Conservation (phyloP, 352 stramenopile species). For the Phytophthora kernoviae region DNA sequence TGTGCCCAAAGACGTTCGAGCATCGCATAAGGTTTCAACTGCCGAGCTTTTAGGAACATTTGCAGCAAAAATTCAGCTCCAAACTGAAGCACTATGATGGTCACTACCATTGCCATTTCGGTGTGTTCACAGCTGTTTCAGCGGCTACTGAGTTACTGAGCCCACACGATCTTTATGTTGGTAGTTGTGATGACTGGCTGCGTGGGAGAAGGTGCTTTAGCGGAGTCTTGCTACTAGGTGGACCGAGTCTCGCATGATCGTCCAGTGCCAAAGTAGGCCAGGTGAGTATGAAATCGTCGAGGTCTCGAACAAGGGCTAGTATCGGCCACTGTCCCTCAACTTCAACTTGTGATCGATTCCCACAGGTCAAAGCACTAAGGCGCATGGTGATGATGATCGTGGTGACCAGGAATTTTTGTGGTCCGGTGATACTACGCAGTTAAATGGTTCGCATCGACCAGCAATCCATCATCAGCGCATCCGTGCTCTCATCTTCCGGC, state of each 20-base stretch:
- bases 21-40: not conserved
- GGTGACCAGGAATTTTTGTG: conserved; percentile 14
- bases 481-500: not conserved
- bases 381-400: conserved; percentile 18
- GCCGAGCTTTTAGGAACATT: not conserved
- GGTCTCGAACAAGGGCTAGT: not conserved
- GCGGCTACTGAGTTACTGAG: not conserved
- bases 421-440: conserved; percentile 5
- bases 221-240: conserved; percentile 11
- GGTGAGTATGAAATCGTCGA: conserved; percentile 12
- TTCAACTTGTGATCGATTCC: conserved; percentile 22
- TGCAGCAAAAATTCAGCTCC: not conserved
- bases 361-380: conserved; percentile 25
- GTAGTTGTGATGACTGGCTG: conserved; percentile 24
- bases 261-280: conserved; percentile 2
- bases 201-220: conserved; percentile 2
- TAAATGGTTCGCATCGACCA: conserved; percentile 3
- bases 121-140: not conserved
- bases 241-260: conserved; percentile 31
- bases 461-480: conserved; percentile 11
- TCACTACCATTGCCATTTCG: not conserved
- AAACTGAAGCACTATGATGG: not conserved
- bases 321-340: conserved; percentile 2
- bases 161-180: not conserved
- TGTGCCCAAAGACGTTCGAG: too few species aligned